These are phyloP conservation scores for Alternaria atra DNA, from an alignment of 2,329 filamentous ascomycete species.

Conservation along the genomic window DNA sequence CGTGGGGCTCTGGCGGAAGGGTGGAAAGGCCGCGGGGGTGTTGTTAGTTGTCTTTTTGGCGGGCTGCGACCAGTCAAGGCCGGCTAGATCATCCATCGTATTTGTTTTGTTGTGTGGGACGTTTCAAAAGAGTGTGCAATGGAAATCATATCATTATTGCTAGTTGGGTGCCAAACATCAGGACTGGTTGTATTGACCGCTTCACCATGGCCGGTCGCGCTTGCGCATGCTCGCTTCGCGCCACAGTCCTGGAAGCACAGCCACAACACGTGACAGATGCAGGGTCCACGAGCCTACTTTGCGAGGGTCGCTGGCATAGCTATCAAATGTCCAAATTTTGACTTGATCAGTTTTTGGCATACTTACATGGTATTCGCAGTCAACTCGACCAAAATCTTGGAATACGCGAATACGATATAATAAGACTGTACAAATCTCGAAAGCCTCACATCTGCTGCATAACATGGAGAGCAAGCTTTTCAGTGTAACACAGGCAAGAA, in stretches of 20 bases:
- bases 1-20: constrained; percentile 50
- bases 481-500: neutral
- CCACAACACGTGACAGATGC: constrained; percentile 22
- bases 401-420: neutral
- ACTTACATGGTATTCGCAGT: neutral
- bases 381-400: neutral
- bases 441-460: neutral
- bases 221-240: constrained; percentile 20
- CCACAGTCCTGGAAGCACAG: constrained; percentile 14
- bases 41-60: constrained; percentile 39
- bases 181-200: constrained; percentile 5
- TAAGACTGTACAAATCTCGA: neutral
- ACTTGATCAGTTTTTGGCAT: neutral
- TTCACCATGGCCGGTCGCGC: constrained; percentile 15
- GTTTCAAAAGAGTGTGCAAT: constrained; percentile 12
- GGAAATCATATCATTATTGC: constrained; percentile 36
- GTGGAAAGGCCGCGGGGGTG: constrained; percentile 43
- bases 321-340: neutral
- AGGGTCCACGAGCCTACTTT: constrained; percentile 6
- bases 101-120: constrained; percentile 39
- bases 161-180: constrained; percentile 7
- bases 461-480: neutral
- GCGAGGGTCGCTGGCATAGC: too few species aligned
- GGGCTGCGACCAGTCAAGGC: constrained; percentile 58
- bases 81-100: constrained; percentile 60